These are phyloP conservation scores for Trichosporon coremiiforme DNA, from an alignment of 1,284 basidiomycete genomes.

Conservation along the genomic window DNA sequence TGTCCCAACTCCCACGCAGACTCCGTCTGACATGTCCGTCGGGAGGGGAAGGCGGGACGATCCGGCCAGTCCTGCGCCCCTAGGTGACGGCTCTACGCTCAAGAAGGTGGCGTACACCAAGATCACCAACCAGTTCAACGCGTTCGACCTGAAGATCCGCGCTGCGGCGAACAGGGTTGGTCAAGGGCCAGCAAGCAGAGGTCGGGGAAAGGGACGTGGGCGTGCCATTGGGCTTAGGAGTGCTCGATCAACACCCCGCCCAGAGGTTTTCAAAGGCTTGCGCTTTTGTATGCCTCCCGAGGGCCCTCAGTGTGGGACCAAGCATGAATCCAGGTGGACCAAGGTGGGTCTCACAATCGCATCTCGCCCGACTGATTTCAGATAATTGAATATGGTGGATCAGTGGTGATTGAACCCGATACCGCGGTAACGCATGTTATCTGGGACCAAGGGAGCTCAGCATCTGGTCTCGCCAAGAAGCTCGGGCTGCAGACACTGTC, in stretches of 20 bases:
- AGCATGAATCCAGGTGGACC: background rate
- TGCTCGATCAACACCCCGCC: background rate
- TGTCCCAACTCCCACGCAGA: slow-evolving; percentile 23
- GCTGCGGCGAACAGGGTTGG: background rate
- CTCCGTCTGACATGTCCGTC: slow-evolving; percentile 22
- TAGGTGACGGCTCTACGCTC: slow-evolving; percentile 28
- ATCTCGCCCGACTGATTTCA: slow-evolving; percentile 21
- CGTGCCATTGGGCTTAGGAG: slow-evolving; percentile 20
- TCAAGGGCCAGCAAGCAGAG: background rate
- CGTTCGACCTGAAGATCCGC: slow-evolving; percentile 6
- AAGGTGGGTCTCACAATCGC: background rate
- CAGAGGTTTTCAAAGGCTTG: slow-evolving; percentile 40
- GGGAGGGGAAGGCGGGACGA: slow-evolving; percentile 38
- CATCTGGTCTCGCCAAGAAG: slow-evolving; percentile 33
- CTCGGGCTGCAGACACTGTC: slow-evolving; percentile 42
- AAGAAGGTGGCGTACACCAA: slow-evolving; percentile 4
- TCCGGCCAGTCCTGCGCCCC: slow-evolving; percentile 39
- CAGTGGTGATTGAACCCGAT: slow-evolving; percentile 44
- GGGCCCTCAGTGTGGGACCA: background rate
- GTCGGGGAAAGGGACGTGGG: slow-evolving; percentile 17
- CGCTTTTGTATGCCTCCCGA: slow-evolving; percentile 45
- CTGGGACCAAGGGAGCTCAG: slow-evolving; percentile 37
- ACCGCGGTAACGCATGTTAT: slow-evolving; percentile 52
- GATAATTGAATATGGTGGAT: slow-evolving; percentile 45
- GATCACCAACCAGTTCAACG: slow-evolving; percentile 15